A percentile compares a stretch with the other conserved stretches of the same genome.
Evolutionary conservation across 2,329 filamentous ascomycete genomes (phyloP).

Genomic region (Podosphaera aphanis): DNA sequence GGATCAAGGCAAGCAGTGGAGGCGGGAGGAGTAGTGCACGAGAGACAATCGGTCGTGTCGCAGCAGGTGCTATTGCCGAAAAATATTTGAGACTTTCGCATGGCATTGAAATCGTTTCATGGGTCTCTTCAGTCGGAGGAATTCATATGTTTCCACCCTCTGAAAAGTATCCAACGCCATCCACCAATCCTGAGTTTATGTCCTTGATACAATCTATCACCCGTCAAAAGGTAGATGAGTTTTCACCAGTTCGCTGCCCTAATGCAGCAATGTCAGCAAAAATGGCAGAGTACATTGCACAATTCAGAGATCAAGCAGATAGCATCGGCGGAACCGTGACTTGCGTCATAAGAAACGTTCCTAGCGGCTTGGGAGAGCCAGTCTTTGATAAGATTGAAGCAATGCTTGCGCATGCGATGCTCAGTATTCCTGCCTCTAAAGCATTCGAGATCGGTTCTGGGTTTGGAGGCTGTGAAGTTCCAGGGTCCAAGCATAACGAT

Average conservation of each 20-base stretch:
- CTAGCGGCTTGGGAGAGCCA: conserved; percentile 73
- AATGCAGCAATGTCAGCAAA: conserved; percentile 34
- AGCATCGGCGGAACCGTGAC: conserved; percentile 89
- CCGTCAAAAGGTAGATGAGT: conserved; percentile 55
- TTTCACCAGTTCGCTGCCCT: conserved; percentile 74
- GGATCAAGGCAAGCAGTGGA: conserved; percentile 72
- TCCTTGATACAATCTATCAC: conserved; percentile 48
- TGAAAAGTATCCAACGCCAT: conserved; percentile 39
- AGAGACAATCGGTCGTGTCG: conserved; percentile 84
- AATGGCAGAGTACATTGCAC: conserved; percentile 62
- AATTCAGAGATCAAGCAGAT: conserved; percentile 56
- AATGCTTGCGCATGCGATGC: conserved; percentile 74
- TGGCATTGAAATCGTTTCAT: conserved; percentile 77
- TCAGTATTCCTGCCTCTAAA: conserved; percentile 85
- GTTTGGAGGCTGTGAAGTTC: conserved; percentile 66
- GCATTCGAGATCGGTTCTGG: conserved; percentile 90
- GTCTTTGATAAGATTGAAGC: conserved; percentile 93
- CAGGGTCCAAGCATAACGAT: conserved; percentile 82
- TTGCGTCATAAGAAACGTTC: conserved; percentile 72
- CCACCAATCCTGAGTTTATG: conserved; percentile 59
- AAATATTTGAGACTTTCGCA: conserved; percentile 68
- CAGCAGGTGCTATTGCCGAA: conserved; percentile 77
- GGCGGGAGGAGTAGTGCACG: conserved; percentile 79
- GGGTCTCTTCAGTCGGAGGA: conserved; percentile 63
- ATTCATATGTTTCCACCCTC: conserved; percentile 57